Conservation (phyloP, 2,329 filamentous ascomycete genomes). For the Fusarium avenaceum region DNA sequence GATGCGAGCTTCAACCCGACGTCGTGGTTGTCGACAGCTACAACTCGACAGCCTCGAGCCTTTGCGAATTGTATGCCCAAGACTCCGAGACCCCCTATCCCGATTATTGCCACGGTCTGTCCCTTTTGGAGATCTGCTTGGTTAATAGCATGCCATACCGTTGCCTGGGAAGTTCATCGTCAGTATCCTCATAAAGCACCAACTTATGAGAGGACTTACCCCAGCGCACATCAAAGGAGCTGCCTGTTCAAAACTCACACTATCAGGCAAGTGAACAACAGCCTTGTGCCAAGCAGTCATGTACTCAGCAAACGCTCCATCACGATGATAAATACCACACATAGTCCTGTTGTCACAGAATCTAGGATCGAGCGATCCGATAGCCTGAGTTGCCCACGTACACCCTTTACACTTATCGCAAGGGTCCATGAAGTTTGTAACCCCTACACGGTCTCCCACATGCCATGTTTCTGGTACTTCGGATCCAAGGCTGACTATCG, state of each 20-base stretch:
- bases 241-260: slow-evolving; percentile 37
- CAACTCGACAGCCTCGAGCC: slow-evolving; percentile 47
- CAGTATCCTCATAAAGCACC: neutral
- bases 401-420: slow-evolving; percentile 35
- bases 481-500: slow-evolving; percentile 31
- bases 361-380: slow-evolving; percentile 31
- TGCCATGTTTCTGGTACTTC: slow-evolving; percentile 24
- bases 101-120: slow-evolving; percentile 34
- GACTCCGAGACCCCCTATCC: slow-evolving; percentile 47
- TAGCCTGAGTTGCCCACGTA: slow-evolving; percentile 25
- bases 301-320: slow-evolving; percentile 38
- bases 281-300: slow-evolving; percentile 34
- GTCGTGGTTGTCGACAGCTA: slow-evolving; percentile 47
- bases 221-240: slow-evolving; percentile 39
- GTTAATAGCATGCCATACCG: slow-evolving; percentile 39
- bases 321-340: slow-evolving; percentile 26
- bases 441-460: slow-evolving; percentile 35
- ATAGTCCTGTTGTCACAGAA: slow-evolving; percentile 40
- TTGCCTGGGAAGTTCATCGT: slow-evolving; percentile 18
- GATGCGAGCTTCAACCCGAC: slow-evolving; percentile 35
- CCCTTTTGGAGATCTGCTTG: slow-evolving; percentile 15
- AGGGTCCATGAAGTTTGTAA: slow-evolving; percentile 39
- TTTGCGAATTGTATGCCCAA: slow-evolving; percentile 49
- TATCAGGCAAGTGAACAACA: slow-evolving; percentile 27
- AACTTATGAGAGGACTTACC: slow-evolving; percentile 9